Evolutionary conservation across 805 yeast genomes (phyloP), one percentile per base, ranked within the genome.

Genomic region (Cephaloascus albidus): DNA sequence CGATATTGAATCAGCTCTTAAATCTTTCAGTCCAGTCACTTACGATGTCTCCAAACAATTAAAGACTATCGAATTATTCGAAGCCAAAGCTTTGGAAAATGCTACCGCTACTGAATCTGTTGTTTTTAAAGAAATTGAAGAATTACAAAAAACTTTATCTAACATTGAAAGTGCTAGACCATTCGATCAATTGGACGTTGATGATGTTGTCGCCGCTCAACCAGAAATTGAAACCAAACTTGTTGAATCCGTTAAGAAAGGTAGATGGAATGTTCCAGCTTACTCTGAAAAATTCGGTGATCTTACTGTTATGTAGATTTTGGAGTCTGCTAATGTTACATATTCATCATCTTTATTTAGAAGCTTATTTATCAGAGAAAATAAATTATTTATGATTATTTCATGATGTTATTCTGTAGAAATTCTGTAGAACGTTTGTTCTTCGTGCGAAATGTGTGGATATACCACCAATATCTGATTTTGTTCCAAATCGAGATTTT

Each of bases 271-370:
- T 60, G 95, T 89, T 53, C 97, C 97, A 56, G 96, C 96, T 56
- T 93, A 93, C 81, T 81, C 85, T 70, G 97, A 93, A 70, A 93
- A 89, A 81, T 93, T 93, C 66, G 97, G 97, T 68, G 86, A 85
- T 64, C 78, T 90, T 70, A 87, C 90, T 57, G 87, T 88, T 64
- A 93, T 90, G 97, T 76, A 68, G 63, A 48, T 35, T 28, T 26
- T 20, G 6, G 20, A 18, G 20, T 17, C 10, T 32, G 12, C 14
- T 14, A 23, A n/a, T n/a, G n/a, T n/a, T 23, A 6, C 28, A 23
- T 23, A 8, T 23, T 12, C 12, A 8, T 23, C 12, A 23, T 12
- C 6, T 23, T 23, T 23, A 8, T 8, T 12, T 23, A 23, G 28
- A 23, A 23, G 12, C 6, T 23, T 23, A 23, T 23, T 23, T 23